Evolutionary conservation across 1,284 basidiomycete genomes (phyloP).

Genomic region (Singerocomus inundabilis): DNA sequence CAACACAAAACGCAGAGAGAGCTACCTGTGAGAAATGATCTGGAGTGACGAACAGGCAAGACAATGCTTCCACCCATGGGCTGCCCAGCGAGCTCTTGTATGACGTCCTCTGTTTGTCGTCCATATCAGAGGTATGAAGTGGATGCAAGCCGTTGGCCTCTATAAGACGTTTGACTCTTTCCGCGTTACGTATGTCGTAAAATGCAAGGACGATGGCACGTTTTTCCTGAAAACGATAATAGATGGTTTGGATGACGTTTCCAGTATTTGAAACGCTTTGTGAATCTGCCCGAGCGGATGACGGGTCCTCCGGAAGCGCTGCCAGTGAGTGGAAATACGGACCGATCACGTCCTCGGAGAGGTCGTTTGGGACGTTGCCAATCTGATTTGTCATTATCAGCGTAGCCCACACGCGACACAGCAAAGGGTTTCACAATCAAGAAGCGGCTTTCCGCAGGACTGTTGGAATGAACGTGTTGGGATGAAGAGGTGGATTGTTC

Average conservation of each 20-base stretch:
- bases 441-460: conserved; percentile 40
- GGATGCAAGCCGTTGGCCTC: conserved; percentile 29
- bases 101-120: conserved; percentile 24
- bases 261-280: conserved; percentile 11
- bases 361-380: conserved; percentile 32
- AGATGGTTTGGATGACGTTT: conserved; percentile 49
- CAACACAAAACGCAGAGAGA: not conserved
- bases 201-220: conserved; percentile 60
- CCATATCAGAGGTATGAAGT: conserved; percentile 19
- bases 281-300: conserved; percentile 7
- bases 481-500: conserved; percentile 9
- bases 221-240: conserved; percentile 46
- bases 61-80: conserved; percentile 27
- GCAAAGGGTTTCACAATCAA: conserved; percentile 37
- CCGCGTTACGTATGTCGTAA: conserved; percentile 57
- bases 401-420: not conserved
- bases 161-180: conserved; percentile 44
- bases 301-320: conserved; percentile 15
- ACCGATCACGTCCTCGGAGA: conserved; percentile 37
- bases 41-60: conserved; percentile 34
- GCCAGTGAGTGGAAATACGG: conserved; percentile 30
- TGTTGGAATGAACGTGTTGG: conserved; percentile 8
- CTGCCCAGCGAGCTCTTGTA: conserved; percentile 18
- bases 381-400: conserved; percentile 30
- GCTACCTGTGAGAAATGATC: conserved; percentile 31